Conservation (phyloP, 1,139 yeast genomes). For the Pneumocystis carinii region DNA sequence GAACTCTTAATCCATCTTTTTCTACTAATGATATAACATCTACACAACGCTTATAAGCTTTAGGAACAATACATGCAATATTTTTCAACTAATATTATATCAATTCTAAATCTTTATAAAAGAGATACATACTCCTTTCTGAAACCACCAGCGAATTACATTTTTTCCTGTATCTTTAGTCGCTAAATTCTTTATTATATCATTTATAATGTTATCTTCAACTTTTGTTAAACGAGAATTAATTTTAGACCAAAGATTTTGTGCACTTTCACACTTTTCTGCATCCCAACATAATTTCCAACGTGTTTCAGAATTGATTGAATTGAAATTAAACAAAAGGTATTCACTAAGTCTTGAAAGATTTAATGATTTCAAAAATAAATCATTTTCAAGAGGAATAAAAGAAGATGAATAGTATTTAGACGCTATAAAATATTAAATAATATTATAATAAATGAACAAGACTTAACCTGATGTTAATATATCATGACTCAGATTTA, state of each 20-base stretch:
- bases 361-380: constrained; percentile 29
- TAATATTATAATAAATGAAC: not conserved
- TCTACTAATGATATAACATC: constrained; percentile 9
- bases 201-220: constrained; percentile 6
- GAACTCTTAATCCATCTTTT: constrained; percentile 5
- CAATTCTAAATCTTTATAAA: not conserved
- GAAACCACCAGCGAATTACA: constrained; percentile 12
- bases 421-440: not conserved
- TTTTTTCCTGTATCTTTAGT: constrained; percentile 6
- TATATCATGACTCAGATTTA: constrained; percentile 3
- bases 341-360: constrained; percentile 34
- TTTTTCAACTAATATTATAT: constrained; percentile 2
- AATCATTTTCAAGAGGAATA: constrained; percentile 26
- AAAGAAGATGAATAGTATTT: not conserved
- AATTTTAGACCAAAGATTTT: constrained; percentile 34
- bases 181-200: constrained; percentile 7
- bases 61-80: constrained; percentile 13
- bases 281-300: constrained; percentile 32
- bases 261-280: constrained; percentile 46
- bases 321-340: constrained; percentile 33
- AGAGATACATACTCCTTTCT: not conserved
- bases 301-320: constrained; percentile 24
- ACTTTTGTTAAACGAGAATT: constrained; percentile 15
- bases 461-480: not conserved
- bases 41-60: constrained; percentile 9